Evolutionary conservation across 192 early-diverging fungal species (phyloP).

Genomic region (Kickxella alabastrina): DNA sequence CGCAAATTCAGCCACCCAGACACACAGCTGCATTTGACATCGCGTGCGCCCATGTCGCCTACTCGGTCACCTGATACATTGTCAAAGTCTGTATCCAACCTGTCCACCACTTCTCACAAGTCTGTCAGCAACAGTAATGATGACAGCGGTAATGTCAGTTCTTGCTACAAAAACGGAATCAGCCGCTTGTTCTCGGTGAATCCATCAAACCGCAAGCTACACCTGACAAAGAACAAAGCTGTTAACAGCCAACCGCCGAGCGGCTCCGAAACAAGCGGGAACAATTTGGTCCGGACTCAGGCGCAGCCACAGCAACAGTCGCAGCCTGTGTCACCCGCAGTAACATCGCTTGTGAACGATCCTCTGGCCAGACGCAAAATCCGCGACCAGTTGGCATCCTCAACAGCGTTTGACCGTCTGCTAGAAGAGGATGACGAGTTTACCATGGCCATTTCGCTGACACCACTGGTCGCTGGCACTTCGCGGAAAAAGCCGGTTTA

Average conservation of each 20-base stretch:
- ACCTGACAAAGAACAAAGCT: constrained; percentile 3
- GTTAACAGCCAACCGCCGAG: background rate
- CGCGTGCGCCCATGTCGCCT: constrained; percentile 12
- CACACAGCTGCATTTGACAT: constrained; percentile 11
- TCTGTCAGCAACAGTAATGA: constrained; percentile 21
- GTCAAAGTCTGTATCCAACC: constrained; percentile 33
- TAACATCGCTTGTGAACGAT: constrained; percentile 36
- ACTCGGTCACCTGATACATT: constrained; percentile 20
- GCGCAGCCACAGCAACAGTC: background rate
- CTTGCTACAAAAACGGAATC: constrained; percentile 18
- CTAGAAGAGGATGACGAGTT: constrained; percentile 43
- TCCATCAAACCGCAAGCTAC: constrained; percentile 18
- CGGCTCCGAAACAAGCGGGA: background rate
- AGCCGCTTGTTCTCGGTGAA: constrained; percentile 30
- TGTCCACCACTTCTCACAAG: constrained; percentile 10
- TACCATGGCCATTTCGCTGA: constrained; percentile 47
- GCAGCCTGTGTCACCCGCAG: constrained; percentile 22
- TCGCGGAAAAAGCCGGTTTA: background rate
- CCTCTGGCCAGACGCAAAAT: constrained; percentile 38
- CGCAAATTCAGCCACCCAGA: constrained; percentile 47
- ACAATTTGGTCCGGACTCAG: background rate
- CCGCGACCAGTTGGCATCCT: constrained; percentile 45
- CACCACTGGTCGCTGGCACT: constrained; percentile 29
- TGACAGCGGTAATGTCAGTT: background rate
- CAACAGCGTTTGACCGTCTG: constrained; percentile 36